phyloP scores from a whole-genome alignment of 2,329 filamentous ascomycete genomes.

The Trichoderma harzianum region DNA sequence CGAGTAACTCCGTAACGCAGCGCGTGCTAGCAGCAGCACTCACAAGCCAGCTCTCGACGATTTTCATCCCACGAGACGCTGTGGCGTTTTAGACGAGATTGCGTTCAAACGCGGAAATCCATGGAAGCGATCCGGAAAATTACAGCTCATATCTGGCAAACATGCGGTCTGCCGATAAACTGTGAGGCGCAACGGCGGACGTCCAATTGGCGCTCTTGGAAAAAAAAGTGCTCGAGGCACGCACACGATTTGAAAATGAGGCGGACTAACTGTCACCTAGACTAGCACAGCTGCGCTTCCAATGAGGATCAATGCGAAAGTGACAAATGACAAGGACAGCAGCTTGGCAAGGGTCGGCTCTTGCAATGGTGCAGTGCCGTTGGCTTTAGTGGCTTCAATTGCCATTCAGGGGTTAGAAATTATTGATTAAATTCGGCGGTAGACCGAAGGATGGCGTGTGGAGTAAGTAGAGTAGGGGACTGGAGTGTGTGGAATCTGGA shows the following conservation, averaged over 20 bases:
- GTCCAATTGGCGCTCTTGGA: neutral
- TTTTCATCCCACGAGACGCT: neutral
- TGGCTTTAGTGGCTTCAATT: neutral
- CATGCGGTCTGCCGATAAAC: neutral
- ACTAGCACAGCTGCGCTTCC: neutral
- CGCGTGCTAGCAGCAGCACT: neutral
- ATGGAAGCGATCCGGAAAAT: neutral
- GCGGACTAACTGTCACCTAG: neutral
- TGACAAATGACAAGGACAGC: neutral
- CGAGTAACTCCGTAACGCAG: neutral
- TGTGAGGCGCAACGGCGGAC: neutral
- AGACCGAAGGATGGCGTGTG: neutral
- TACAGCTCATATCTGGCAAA: conserved; percentile 6
- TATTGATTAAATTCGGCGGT: neutral
- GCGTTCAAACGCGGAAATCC: neutral
- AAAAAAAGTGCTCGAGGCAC: neutral
- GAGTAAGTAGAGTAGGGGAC: neutral
- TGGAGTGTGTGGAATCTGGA: neutral
- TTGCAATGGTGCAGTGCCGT: neutral
- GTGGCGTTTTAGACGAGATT: neutral
- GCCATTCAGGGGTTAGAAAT: neutral
- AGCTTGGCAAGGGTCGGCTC: neutral
- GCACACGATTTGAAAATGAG: neutral
- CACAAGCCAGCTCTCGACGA: neutral
- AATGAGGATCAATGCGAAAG: neutral